Evolutionary conservation across 805 yeast genomes (phyloP), one percentile per base, ranked within the genome.

Genomic region (Wickerhamiella bombiphila): DNA sequence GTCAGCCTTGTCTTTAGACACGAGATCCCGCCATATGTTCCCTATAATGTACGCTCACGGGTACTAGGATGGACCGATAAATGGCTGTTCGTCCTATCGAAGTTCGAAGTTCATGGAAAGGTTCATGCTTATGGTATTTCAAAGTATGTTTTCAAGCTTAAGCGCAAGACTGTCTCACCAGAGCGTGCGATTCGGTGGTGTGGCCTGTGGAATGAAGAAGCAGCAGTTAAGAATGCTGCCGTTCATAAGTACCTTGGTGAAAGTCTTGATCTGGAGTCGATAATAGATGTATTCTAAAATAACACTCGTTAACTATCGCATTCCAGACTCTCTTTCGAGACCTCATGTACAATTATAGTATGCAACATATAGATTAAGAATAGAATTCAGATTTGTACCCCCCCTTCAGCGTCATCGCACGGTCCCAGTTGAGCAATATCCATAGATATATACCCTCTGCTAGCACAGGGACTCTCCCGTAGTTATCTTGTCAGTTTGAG

Each of bases 31-130:
- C 77, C 88, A 1, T 80, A 75, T 51, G 70, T 68, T 39, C 48
- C 49, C 19, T 86, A 75, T 53, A 45, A 59, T 3, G 64, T 86
- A 17, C 61, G 63, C 25, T 68, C 79, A 2, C 62, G 72, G 28
- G 66, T 86, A 15, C 54, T 80, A 4, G 77, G 88, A 5, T 85
- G 94, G 94, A 91, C 81, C 58, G 64, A 70, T 24, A 86, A 85
- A 56, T 83, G 95, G 94, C 49, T 86, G 11, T 85, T 74, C 52
- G 68, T 81, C 9, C 45, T 79, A 18, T 70, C 79, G 30, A 67
- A 71, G 49, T 82, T 83, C 51, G 60, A 65, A 30, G 48, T 55
- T 8, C 47, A 51, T 13, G 40, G 50, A 34, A 40, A 46, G 16
- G 54, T 58, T 5, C 68, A 74, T 48, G 74, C 83, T 1, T 59